phyloP scores from a whole-genome alignment of 768 basidiomycete genomes.

The Mrakia hoshinonis region DNA sequence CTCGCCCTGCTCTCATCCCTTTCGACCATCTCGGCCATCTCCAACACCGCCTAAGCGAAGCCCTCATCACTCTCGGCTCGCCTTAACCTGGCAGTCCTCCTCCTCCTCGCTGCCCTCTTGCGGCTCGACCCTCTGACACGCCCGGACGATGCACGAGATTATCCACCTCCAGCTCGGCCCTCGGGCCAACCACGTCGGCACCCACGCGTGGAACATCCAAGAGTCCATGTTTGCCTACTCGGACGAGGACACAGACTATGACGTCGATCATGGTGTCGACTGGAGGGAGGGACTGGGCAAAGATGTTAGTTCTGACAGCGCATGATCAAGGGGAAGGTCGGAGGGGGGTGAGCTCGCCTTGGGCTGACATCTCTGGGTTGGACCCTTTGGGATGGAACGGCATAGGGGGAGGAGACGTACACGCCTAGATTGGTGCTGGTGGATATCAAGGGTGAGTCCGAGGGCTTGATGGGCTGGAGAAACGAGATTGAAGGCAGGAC shows the following conservation, averaged over 20 bases:
- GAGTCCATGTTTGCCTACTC: conserved; percentile 24
- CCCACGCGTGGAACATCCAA: conserved; percentile 25
- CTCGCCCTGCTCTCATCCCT: no score
- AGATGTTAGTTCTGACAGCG: conserved; percentile 1
- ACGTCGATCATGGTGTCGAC: conserved; percentile 22
- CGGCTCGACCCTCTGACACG: not conserved
- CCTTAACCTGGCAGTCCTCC: not conserved
- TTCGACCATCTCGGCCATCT: no score
- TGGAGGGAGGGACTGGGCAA: conserved; percentile 22
- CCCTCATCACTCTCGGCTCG: no score
- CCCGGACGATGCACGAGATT: conserved; percentile 24
- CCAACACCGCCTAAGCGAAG: no score
- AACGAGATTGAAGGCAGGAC: no score
- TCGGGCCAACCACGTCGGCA: conserved; percentile 17
- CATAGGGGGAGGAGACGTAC: conserved; percentile 26
- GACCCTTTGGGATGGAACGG: no score
- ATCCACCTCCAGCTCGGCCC: conserved; percentile 27
- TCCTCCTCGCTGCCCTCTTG: not conserved
- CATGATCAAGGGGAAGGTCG: not conserved
- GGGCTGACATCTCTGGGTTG: no score
- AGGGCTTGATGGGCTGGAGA: not conserved
- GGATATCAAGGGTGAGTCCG: conserved; percentile 25
- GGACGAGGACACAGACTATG: conserved; percentile 20
- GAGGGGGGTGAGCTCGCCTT: conserved; percentile 2
- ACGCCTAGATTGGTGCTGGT: conserved; percentile 20